Conservation (phyloP, 1,139 yeast genomes). For the Oligophagozyma castellii region DNA sequence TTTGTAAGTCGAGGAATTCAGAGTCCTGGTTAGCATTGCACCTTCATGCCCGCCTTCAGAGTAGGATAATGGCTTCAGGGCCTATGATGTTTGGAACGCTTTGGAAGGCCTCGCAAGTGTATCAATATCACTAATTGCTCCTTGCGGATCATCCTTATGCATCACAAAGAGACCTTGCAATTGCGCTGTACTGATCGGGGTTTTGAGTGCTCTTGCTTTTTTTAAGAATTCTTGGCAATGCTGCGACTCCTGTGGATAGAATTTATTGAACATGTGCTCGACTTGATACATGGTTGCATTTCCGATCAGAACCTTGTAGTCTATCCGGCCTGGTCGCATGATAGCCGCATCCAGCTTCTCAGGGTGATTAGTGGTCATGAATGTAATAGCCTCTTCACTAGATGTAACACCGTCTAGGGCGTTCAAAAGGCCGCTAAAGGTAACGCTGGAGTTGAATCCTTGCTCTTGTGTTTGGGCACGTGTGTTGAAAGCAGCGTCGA, state of each 20-base stretch:
- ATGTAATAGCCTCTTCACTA: slow-evolving; percentile 90
- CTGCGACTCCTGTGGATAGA: slow-evolving; percentile 54
- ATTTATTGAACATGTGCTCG: slow-evolving; percentile 69
- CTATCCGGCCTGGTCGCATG: slow-evolving; percentile 89
- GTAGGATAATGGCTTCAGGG: no score
- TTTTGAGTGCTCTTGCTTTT: slow-evolving; percentile 35
- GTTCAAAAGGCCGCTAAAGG: slow-evolving; percentile 85
- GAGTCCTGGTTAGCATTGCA: no score
- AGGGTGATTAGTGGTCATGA: slow-evolving; percentile 97
- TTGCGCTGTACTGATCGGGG: slow-evolving; percentile 81
- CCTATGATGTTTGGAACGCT: no score
- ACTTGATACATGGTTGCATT: slow-evolving; percentile 80
- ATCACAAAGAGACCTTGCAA: slow-evolving; percentile 91
- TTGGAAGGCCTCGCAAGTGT: slow-evolving; percentile 30
- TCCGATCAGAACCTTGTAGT: slow-evolving; percentile 65
- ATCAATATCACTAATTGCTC: slow-evolving; percentile 36
- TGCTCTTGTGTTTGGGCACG: slow-evolving; percentile 68
- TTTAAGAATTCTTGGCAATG: slow-evolving; percentile 52
- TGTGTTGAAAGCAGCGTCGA: slow-evolving; percentile 88
- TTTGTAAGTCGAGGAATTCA: no score
- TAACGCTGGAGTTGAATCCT: slow-evolving; percentile 72
- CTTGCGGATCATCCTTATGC: slow-evolving; percentile 71
- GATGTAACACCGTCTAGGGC: slow-evolving; percentile 98
- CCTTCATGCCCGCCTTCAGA: no score
- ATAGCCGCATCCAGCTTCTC: slow-evolving; percentile 76